These are phyloP conservation scores for Cladosporium sp. DNA, from an alignment of 2,329 filamentous ascomycete species.

Conservation along the genomic window DNA sequence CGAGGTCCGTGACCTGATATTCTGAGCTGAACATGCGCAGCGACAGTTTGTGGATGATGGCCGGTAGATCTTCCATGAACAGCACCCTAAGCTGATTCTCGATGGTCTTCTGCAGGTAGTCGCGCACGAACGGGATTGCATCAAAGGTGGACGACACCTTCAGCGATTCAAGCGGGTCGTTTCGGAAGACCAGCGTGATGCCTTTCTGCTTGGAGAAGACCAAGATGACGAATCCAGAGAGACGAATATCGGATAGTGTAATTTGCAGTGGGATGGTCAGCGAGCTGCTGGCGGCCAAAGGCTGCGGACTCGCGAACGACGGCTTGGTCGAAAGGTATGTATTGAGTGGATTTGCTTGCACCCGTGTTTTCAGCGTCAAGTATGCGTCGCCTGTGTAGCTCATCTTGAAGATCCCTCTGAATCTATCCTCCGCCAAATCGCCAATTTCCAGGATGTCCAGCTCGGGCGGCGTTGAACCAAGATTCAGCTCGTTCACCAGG, in stretches of 20 bases:
- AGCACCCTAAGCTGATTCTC: constrained; percentile 85
- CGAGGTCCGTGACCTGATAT: constrained; percentile 41
- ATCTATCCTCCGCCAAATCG: constrained; percentile 92
- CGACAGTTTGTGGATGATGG: constrained; percentile 90
- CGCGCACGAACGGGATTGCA: constrained; percentile 94
- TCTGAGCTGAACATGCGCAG: constrained; percentile 86
- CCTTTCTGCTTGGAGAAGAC: constrained; percentile 98
- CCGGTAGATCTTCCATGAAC: constrained; percentile 96
- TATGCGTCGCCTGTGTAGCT: constrained; percentile 94
- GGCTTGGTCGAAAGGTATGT: constrained; percentile 91
- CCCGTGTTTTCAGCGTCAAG: constrained; percentile 87
- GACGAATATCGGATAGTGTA: constrained; percentile 87
- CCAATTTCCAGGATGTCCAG: constrained; percentile 97
- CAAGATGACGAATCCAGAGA: constrained; percentile 94
- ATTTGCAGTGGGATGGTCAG: constrained; percentile 97
- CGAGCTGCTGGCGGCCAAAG: constrained; percentile 81
- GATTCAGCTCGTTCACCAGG: constrained; percentile 93
- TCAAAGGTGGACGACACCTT: constrained; percentile 99
- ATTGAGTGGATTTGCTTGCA: constrained; percentile 95
- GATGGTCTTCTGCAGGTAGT: constrained; percentile 94
- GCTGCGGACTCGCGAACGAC: constrained; percentile 84
- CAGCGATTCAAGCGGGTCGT: constrained; percentile 94
- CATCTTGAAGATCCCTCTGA: constrained; percentile 99
- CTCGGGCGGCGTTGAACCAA: constrained; percentile 89
- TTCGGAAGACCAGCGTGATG: constrained; percentile 91